These are phyloP conservation scores for Hypoxylon lenormandii DNA, from an alignment of 495 filamentous ascomycete species.

Conservation along the genomic window DNA sequence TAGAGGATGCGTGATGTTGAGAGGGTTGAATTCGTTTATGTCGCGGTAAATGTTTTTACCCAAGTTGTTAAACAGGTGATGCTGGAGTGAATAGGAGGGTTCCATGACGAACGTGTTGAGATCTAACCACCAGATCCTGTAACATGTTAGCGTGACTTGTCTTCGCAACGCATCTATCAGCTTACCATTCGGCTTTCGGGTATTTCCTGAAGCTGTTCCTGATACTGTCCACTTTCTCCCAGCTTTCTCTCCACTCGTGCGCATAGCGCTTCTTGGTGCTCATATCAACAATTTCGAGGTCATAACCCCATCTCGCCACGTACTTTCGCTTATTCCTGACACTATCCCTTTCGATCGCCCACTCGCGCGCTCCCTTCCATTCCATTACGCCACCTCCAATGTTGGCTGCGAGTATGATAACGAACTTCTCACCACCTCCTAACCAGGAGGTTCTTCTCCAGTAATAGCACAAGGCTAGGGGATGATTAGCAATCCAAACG, in stretches of 20 bases:
- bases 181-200: slow-evolving; percentile 94
- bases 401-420: slow-evolving; percentile 94
- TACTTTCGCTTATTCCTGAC: slow-evolving; percentile 94
- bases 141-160: slow-evolving; percentile 46
- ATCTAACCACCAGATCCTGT: slow-evolving; percentile 99
- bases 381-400: slow-evolving; percentile 98
- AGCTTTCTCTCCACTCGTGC: slow-evolving; percentile 98
- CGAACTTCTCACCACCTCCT: slow-evolving; percentile 88
- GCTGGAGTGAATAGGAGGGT: slow-evolving; percentile 86
- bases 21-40: slow-evolving; percentile 93
- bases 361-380: slow-evolving; percentile 96
- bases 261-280: slow-evolving; percentile 98
- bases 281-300: slow-evolving; percentile 97
- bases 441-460: slow-evolving; percentile 64
- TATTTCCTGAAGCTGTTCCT: slow-evolving; percentile 92
- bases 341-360: slow-evolving; percentile 97
- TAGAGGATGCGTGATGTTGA: slow-evolving; percentile 90
- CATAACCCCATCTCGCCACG: slow-evolving; percentile 88
- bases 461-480: slow-evolving; percentile 59
- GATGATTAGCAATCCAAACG: slow-evolving; percentile 21
- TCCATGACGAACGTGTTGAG: slow-evolving; percentile 99
- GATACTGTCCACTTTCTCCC: slow-evolving; percentile 98
- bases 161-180: slow-evolving; percentile 11
- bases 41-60: slow-evolving; percentile 85
- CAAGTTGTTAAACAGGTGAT: slow-evolving; percentile 87